Conservation (phyloP, 1,284 basidiomycete species). For the Cystobasidium sp. region DNA sequence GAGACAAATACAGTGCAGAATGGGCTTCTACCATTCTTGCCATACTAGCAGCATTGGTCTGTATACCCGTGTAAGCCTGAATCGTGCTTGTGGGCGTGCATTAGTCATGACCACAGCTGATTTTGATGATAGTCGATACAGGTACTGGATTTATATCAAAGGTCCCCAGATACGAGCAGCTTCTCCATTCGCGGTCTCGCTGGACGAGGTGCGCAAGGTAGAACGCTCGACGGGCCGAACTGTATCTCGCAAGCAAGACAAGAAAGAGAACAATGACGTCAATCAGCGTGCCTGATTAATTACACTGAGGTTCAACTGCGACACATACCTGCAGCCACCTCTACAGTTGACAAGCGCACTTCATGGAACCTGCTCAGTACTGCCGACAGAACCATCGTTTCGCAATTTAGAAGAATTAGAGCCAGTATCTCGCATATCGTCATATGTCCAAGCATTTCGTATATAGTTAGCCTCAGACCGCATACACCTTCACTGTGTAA, state of each 20-base stretch:
- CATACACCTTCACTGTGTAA: no score
- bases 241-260: neutral
- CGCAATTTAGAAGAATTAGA: no score
- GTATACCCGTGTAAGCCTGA: conserved; percentile 1
- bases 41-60: conserved; percentile 17
- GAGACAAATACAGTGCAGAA: conserved; percentile 13
- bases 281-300: neutral
- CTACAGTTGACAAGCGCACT: no score
- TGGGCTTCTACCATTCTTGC: conserved; percentile 21
- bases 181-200: conserved; percentile 56
- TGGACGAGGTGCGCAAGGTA: neutral
- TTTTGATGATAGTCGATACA: conserved; percentile 57
- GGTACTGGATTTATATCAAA: conserved; percentile 59
- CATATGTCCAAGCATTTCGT: no score
- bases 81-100: conserved; percentile 28
- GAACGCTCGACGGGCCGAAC: neutral
- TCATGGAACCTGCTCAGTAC: no score
- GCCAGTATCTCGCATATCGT: no score
- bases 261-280: neutral
- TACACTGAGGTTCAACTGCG: neutral
- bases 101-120: conserved; percentile 51
- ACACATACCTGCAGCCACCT: no score
- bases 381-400: no score
- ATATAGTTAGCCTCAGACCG: no score
- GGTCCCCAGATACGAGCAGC: conserved; percentile 56